A percentile compares a stretch with the other conserved stretches of the same genome.
Evolutionary conservation across 2,329 filamentous ascomycete genomes (phyloP).

Genomic region (Colletotrichum paranaense): DNA sequence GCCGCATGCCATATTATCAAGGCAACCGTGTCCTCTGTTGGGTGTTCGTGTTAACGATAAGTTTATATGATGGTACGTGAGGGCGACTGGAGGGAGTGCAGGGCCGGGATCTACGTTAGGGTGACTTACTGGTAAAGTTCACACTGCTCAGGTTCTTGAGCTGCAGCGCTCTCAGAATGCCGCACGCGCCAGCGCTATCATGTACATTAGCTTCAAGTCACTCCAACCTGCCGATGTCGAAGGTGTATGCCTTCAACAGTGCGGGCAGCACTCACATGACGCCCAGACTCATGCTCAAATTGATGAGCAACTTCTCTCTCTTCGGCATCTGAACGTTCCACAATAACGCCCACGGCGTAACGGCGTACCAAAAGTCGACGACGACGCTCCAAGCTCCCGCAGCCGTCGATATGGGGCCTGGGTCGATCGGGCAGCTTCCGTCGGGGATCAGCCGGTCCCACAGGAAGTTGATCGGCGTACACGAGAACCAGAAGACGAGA

Average conservation of each 20-base stretch:
- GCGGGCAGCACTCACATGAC: slow-evolving; percentile 43
- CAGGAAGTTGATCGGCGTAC: slow-evolving; percentile 24
- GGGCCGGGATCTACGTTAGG: no score
- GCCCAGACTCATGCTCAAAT: slow-evolving; percentile 54
- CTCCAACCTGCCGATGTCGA: background rate
- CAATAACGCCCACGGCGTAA: slow-evolving; percentile 56
- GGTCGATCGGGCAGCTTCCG: slow-evolving; percentile 23
- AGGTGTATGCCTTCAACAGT: no score
- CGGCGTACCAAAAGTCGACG: slow-evolving; percentile 52
- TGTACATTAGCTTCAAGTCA: background rate
- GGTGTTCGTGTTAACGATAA: background rate
- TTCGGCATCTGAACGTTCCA: slow-evolving; percentile 57
- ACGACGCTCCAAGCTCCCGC: slow-evolving; percentile 39
- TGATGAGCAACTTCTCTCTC: slow-evolving; percentile 57
- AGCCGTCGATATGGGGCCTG: slow-evolving; percentile 28
- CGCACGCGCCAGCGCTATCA: slow-evolving; percentile 42
- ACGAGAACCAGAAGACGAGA: slow-evolving; percentile 33
- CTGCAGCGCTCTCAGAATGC: slow-evolving; percentile 43
- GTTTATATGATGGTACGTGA: background rate
- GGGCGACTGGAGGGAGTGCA: no score
- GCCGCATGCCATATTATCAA: slow-evolving; percentile 52
- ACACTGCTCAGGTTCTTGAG: slow-evolving; percentile 42
- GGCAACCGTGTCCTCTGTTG: slow-evolving; percentile 47
- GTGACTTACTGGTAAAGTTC: slow-evolving; percentile 36
- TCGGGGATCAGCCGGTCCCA: slow-evolving; percentile 27